phyloP scores from a whole-genome alignment of 2,329 filamentous ascomycete genomes.

The Talaromyces islandicus region DNA sequence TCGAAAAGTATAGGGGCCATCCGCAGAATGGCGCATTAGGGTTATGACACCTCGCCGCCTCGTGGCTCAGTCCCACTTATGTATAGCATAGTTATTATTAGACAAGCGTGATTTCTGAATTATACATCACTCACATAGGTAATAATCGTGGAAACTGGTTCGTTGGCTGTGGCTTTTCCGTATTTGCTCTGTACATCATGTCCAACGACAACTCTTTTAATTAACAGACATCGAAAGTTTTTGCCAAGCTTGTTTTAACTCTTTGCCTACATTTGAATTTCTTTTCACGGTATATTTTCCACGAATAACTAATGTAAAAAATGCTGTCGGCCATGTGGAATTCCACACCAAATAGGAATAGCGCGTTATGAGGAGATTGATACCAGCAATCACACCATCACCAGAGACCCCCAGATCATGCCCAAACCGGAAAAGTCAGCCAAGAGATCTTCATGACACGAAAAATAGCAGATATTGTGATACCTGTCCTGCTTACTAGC shows the following conservation, averaged over 20 bases:
- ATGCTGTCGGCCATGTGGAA: not conserved
- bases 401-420: not conserved
- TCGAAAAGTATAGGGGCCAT: not conserved
- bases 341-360: not conserved
- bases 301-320: not conserved
- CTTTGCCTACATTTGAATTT: not conserved
- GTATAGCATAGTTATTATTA: not conserved
- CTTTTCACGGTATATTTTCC: not conserved
- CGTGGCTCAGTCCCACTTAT: not conserved
- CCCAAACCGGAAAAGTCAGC: not conserved
- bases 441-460: not conserved
- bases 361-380: not conserved
- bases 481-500: not conserved
- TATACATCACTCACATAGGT: not conserved
- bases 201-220: no score
- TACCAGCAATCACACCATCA: not conserved
- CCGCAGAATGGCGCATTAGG: not conserved
- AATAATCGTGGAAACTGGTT: no score
- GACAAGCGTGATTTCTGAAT: not conserved
- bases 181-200: no score
- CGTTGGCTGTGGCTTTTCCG: no score
- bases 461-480: not conserved
- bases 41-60: not conserved
- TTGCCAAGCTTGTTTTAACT: not conserved
- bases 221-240: not conserved